phyloP scores from a whole-genome alignment of 2,329 filamentous ascomycete genomes.

The Claviceps monticola region DNA sequence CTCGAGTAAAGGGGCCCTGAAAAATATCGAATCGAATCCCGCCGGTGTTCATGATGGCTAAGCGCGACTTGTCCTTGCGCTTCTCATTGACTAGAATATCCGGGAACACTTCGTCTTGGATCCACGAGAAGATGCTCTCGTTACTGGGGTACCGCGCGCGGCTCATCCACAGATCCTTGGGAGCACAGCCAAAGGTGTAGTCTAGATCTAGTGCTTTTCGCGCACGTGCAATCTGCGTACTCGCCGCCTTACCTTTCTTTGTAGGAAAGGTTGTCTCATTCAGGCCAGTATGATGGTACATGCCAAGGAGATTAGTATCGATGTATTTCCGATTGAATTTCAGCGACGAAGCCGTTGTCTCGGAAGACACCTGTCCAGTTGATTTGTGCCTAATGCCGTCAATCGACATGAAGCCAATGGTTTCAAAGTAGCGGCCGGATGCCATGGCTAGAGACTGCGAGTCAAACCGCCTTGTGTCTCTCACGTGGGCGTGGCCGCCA shows the following conservation, averaged over 20 bases:
- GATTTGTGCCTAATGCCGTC: slow-evolving; percentile 38
- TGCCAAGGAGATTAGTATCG: slow-evolving; percentile 80
- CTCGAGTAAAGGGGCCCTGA: slow-evolving; percentile 77
- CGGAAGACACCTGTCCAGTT: slow-evolving; percentile 14
- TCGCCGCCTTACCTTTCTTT: slow-evolving; percentile 57
- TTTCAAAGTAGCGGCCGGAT: slow-evolving; percentile 88
- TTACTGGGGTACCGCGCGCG: slow-evolving; percentile 59
- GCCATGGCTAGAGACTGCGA: slow-evolving; percentile 64
- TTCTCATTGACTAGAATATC: slow-evolving; percentile 44
- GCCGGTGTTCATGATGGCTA: slow-evolving; percentile 79
- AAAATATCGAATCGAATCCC: slow-evolving; percentile 93
- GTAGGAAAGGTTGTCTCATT: slow-evolving; percentile 65
- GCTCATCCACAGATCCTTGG: slow-evolving; percentile 67
- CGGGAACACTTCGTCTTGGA: slow-evolving; percentile 63
- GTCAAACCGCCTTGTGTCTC: slow-evolving; percentile 73
- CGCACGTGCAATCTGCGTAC: slow-evolving; percentile 52
- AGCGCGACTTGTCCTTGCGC: slow-evolving; percentile 45
- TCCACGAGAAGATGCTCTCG: slow-evolving; percentile 68
- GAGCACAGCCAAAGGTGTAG: slow-evolving; percentile 67
- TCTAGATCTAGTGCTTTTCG: slow-evolving; percentile 61
- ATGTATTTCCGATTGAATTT: slow-evolving; percentile 73
- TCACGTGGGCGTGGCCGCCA: slow-evolving; percentile 79
- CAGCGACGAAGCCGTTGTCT: slow-evolving; percentile 25
- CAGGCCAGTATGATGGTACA: slow-evolving; percentile 66
- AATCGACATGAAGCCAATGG: slow-evolving; percentile 85